phyloP scores from a whole-genome alignment of 495 filamentous ascomycete genomes.

The Aspergillus conjunctus region DNA sequence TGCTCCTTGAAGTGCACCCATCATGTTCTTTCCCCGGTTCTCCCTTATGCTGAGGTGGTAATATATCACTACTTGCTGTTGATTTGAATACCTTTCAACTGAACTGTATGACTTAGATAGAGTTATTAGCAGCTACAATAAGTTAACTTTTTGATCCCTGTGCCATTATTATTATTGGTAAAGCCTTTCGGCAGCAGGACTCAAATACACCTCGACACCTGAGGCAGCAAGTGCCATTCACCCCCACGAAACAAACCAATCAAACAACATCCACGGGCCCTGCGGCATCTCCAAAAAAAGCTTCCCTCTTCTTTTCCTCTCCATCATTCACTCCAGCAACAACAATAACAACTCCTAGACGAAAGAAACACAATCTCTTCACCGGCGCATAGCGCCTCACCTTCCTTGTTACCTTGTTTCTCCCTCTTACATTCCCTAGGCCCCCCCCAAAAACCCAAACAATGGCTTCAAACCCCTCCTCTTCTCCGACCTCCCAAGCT shows the following conservation, averaged over 20 bases:
- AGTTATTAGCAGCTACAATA: no score
- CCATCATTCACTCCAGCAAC: not conserved
- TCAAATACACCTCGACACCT: slow-evolving; percentile 12
- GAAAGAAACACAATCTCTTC: not conserved
- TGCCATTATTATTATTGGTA: not conserved
- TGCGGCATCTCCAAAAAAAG: slow-evolving; percentile 11
- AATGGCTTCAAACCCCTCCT: slow-evolving; percentile 30
- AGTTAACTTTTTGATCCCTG: not conserved
- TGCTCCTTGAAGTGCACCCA: not conserved
- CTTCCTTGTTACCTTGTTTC: not conserved
- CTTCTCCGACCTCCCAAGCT: slow-evolving; percentile 15
- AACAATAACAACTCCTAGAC: not conserved
- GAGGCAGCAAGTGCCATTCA: slow-evolving; percentile 4
- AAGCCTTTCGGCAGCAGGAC: no score
- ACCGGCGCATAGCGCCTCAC: not conserved
- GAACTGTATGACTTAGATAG: not conserved
- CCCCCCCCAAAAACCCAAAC: not conserved
- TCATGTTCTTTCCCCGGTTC: not conserved
- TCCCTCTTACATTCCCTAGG: not conserved
- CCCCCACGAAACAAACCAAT: slow-evolving; percentile 18
- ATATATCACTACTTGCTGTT: not conserved
- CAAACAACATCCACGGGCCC: slow-evolving; percentile 12
- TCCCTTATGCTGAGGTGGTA: not conserved
- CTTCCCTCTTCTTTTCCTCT: not conserved
- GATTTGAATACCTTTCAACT: not conserved